A percentile compares a stretch with the other conserved stretches of the same genome.
phyloP scores from a whole-genome alignment of 2,329 filamentous ascomycete species.

The Botryotinia calthae region DNA sequence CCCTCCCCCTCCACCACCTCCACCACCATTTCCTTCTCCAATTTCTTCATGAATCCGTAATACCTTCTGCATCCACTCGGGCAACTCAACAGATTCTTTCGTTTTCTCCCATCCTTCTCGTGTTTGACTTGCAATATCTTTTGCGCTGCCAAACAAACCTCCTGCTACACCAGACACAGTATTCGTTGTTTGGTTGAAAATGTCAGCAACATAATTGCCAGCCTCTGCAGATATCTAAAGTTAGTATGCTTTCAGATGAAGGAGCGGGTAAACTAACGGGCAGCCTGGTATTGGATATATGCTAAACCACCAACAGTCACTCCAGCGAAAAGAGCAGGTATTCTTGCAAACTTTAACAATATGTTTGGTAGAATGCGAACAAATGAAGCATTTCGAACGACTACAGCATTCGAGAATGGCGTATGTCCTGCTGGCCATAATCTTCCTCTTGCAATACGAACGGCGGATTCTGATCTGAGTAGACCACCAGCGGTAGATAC shows the following conservation, averaged over 20 bases:
- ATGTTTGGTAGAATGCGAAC: slow-evolving; percentile 74
- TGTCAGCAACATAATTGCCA: slow-evolving; percentile 72
- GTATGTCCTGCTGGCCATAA: slow-evolving; percentile 76
- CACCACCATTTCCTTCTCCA: slow-evolving; percentile 44
- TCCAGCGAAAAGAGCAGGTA: slow-evolving; percentile 90
- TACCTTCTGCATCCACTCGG: slow-evolving; percentile 78
- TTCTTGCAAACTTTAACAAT: slow-evolving; percentile 80
- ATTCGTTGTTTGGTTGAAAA: slow-evolving; percentile 72
- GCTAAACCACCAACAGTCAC: slow-evolving; percentile 82
- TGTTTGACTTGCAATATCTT: slow-evolving; percentile 75
- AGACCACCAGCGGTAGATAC: slow-evolving; percentile 65
- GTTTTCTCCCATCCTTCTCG: slow-evolving; percentile 78
- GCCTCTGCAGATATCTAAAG: slow-evolving; percentile 51
- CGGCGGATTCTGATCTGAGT: slow-evolving; percentile 61
- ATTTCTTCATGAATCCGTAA: slow-evolving; percentile 61
- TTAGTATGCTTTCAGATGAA: neutral
- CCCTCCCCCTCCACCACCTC: slow-evolving; percentile 43
- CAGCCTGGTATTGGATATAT: slow-evolving; percentile 95
- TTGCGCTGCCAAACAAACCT: slow-evolving; percentile 67
- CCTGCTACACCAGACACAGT: slow-evolving; percentile 67
- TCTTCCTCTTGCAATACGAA: slow-evolving; percentile 59
- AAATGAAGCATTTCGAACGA: slow-evolving; percentile 62
- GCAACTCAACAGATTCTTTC: slow-evolving; percentile 69
- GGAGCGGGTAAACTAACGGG: slow-evolving; percentile 54
- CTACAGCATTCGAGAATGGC: slow-evolving; percentile 76